Percentiles rank a stretch among this genome's conserved stretches.
Conservation (phyloP, 2,329 filamentous ascomycete genomes). For the Alternaria alternata region DNA sequence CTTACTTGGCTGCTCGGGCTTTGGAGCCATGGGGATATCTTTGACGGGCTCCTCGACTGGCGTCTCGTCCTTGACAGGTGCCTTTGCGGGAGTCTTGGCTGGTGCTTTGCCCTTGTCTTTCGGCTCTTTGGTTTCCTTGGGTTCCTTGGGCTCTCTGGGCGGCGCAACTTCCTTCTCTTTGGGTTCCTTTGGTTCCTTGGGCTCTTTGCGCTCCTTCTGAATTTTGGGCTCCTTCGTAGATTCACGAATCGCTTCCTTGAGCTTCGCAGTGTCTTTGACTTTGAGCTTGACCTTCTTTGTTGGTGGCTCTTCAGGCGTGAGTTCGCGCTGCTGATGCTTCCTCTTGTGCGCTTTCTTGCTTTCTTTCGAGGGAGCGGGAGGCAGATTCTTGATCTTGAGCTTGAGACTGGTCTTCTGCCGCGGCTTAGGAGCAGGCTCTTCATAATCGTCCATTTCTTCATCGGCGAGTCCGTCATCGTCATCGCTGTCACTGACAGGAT, state of each 20-base stretch:
- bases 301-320: conserved; percentile 38
- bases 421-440: conserved; percentile 45
- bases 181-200: conserved; percentile 23
- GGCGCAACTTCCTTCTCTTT: conserved; percentile 29
- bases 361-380: conserved; percentile 26
- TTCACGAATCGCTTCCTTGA: conserved; percentile 18
- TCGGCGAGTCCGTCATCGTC: conserved; percentile 38
- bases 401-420: conserved; percentile 41
- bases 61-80: conserved; percentile 38
- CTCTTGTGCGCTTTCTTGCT: conserved; percentile 38
- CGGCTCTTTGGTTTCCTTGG: conserved; percentile 31
- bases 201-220: conserved; percentile 19
- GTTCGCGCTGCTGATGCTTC: conserved; percentile 35
- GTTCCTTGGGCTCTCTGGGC: conserved; percentile 25
- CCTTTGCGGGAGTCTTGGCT: conserved; percentile 35
- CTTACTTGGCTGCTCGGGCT: conserved; percentile 34
- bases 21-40: conserved; percentile 38
- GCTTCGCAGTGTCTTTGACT: conserved; percentile 17
- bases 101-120: conserved; percentile 37
- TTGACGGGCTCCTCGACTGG: conserved; percentile 34
- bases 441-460: conserved; percentile 51
- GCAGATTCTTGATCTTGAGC: conserved; percentile 41
- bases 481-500: conserved; percentile 37
- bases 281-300: conserved; percentile 38
- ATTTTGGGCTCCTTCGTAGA: conserved; percentile 22